Conservation (phyloP, 164 flowering plant genomes). For the Berberis thunbergii region DNA sequence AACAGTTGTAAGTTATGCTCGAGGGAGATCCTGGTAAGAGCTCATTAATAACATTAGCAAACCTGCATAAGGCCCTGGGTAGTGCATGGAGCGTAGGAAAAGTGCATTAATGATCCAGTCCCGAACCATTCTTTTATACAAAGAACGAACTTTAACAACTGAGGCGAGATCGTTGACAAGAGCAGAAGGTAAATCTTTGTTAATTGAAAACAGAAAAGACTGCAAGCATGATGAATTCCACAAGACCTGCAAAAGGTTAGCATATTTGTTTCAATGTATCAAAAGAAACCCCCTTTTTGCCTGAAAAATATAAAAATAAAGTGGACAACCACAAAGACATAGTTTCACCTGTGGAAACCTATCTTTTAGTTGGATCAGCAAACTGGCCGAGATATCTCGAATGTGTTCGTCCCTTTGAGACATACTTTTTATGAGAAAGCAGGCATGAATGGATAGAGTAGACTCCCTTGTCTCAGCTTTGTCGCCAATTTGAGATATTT, state of each 20-base stretch:
- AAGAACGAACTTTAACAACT: constrained; percentile 56
- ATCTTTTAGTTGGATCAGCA: constrained; percentile 69
- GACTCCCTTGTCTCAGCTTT: constrained; percentile 71
- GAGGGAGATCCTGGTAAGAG: neutral
- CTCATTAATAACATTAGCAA: constrained; percentile 7
- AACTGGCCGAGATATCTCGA: constrained; percentile 66
- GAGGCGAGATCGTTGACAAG: constrained; percentile 85
- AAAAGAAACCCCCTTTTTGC: neutral
- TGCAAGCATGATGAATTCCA: constrained; percentile 95
- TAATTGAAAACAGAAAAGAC: constrained; percentile 66
- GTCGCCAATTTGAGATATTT: constrained; percentile 59
- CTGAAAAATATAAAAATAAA: neutral
- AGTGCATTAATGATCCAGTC: constrained; percentile 88
- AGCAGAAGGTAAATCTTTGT: constrained; percentile 48
- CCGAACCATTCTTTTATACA: constrained; percentile 70
- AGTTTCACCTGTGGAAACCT: constrained; percentile 80
- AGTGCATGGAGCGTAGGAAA: constrained; percentile 96
- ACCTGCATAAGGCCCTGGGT: constrained; percentile 99
- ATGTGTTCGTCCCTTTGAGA: constrained; percentile 90
- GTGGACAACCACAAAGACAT: neutral
- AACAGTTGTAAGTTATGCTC: neutral
- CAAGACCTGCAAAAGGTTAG: constrained; percentile 50
- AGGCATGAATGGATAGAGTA: constrained; percentile 70
- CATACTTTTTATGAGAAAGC: constrained; percentile 80
- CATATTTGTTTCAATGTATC: constrained; percentile 5